Percentiles rank a stretch among this genome's conserved stretches.
Evolutionary conservation across 2,329 filamentous ascomycete genomes (phyloP).

Genomic region (Chaetoscypha palmicola): DNA sequence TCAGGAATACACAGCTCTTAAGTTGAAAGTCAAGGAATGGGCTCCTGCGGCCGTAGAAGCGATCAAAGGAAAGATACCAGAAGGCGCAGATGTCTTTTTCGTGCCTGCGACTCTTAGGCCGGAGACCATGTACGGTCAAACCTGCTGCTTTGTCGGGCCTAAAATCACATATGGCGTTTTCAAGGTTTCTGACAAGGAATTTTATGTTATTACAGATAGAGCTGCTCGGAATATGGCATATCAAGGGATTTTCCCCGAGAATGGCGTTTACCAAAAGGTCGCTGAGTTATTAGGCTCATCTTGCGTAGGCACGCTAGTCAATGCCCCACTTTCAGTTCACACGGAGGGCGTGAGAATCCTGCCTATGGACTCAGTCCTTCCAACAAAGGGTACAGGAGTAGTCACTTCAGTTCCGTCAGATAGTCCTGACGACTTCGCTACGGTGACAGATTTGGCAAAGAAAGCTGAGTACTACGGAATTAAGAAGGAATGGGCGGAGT

Average conservation of each 20-base stretch:
- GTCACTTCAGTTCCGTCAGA: constrained; percentile 95
- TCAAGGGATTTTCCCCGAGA: constrained; percentile 75
- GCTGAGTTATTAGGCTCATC: constrained; percentile 70
- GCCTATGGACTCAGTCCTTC: constrained; percentile 90
- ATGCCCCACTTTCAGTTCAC: constrained; percentile 83
- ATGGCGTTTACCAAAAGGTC: constrained; percentile 68
- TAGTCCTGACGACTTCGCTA: constrained; percentile 92
- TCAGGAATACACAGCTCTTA: constrained; percentile 89
- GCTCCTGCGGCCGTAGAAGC: constrained; percentile 64
- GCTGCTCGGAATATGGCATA: constrained; percentile 93
- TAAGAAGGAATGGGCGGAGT: constrained; percentile 90
- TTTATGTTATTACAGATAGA: constrained; percentile 75
- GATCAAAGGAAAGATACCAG: constrained; percentile 71
- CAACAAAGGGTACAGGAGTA: constrained; percentile 92
- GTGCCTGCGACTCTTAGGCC: constrained; percentile 87
- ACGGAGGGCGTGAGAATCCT: constrained; percentile 78
- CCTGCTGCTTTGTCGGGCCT: constrained; percentile 89
- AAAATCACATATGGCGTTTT: constrained; percentile 86
- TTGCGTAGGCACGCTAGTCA: constrained; percentile 79
- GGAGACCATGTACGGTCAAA: constrained; percentile 99
- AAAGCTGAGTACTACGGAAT: constrained; percentile 96
- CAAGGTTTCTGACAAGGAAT: constrained; percentile 70
- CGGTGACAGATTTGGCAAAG: constrained; percentile 78
- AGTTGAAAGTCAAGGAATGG: constrained; percentile 89
- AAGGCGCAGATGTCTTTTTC: constrained; percentile 75